Evolutionary conservation across 176 grass and related monocot genomes (phyloP), one percentile per base, ranked within the genome.

Genomic region (Phoenix roebelenii): DNA sequence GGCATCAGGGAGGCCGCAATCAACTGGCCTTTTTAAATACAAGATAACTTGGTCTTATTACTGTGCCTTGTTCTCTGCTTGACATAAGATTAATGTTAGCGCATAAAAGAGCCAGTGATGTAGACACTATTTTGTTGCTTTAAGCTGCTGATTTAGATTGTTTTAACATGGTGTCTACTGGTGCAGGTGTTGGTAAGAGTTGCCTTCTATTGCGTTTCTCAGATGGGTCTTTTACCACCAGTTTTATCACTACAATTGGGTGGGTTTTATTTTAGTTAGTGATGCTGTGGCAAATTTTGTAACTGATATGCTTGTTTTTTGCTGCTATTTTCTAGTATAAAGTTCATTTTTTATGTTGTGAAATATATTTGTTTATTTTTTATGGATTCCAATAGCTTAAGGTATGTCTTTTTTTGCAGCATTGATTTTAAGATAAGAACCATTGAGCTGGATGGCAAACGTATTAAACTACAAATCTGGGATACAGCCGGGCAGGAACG

Each of bases 221-320:
- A 56, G 82, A 85, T 85, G 82, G 76, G 16, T 79, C 82, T 29
- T 85, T 85, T 72, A 85, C 76, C 16, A 85, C 82, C 60, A 79
- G 82, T 63, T 85, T 79, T 57, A 85, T 79, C 56, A 85, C 82
- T 53, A 85, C 82, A 12, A 85, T 80, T 71, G 82, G 82, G 82
- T 85, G 75, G 57, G 72, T 12, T 39, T 39, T 39, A 39, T 39
- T 55, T 22, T 58, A 49, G 68, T 50, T 18, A 62, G 49, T 62
- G 4, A 25, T 75, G 55, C 1, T 57, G 3, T 67, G 0, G 18
- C 3, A 4, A 2, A 26, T 25, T n/a, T 58, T 57, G 5, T 61
- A 54, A 59, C 16, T 57, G 76, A 89, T 89, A 74, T 76, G 85
- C 62, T 80, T 74, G 1, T 67, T 89, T 5, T 76, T 10, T 39